Conservation (phyloP, 2,329 filamentous ascomycete genomes). For the Trichoderma pleuroti region DNA sequence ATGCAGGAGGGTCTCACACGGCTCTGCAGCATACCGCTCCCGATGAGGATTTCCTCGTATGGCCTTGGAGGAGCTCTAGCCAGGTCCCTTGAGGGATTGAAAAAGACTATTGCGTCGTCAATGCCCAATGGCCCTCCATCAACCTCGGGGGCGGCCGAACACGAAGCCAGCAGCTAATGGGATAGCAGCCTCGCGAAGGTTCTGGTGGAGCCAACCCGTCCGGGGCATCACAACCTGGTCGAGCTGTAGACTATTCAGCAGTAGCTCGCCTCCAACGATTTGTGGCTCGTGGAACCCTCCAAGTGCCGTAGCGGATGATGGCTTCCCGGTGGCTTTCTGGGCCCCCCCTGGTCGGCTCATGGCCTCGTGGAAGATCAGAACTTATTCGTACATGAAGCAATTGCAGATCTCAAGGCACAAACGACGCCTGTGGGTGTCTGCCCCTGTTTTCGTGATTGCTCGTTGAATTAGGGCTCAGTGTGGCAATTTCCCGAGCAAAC, state of each 20-base stretch:
- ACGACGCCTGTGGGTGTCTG: not conserved
- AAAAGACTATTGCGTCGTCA: not conserved
- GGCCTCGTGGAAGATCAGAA: conserved; percentile 9
- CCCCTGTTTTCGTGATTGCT: not conserved
- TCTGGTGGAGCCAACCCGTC: not conserved
- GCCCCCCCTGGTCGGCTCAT: conserved; percentile 1
- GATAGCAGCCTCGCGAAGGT: conserved; percentile 9
- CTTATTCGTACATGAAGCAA: not conserved
- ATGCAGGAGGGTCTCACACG: conserved; percentile 26
- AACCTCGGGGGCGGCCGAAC: conserved; percentile 5
- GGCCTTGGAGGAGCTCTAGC: conserved; percentile 18
- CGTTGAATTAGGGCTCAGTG: not conserved
- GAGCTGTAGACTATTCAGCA: conserved; percentile 16
- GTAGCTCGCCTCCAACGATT: conserved; percentile 10
- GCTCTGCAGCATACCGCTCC: conserved; percentile 32
- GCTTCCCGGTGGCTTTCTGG: conserved; percentile 14
- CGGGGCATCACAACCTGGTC: conserved; percentile 2
- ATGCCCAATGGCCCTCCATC: not conserved
- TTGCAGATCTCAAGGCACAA: not conserved
- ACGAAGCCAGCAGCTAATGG: not conserved
- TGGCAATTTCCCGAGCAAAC: conserved; percentile 4
- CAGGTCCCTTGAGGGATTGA: not conserved
- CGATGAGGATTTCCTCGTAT: conserved; percentile 38
- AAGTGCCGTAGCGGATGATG: conserved; percentile 4
- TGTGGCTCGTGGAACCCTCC: conserved; percentile 3